Percentiles rank a stretch among this genome's conserved stretches.
Evolutionary conservation across 2,329 filamentous ascomycete species (phyloP).

Genomic region (Aaosphaeria arxii): DNA sequence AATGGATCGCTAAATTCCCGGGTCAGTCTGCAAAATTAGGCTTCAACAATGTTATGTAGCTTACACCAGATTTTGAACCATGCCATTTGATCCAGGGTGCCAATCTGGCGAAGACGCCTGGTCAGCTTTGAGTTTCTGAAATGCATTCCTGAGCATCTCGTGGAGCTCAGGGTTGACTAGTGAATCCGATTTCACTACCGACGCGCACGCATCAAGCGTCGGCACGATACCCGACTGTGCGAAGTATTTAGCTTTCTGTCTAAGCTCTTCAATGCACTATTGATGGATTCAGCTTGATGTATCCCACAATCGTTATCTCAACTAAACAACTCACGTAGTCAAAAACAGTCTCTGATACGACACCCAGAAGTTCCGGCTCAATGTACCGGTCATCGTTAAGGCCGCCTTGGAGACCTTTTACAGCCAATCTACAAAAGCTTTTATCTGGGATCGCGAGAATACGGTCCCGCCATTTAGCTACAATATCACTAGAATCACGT

Average conservation of each 20-base stretch:
- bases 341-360: conserved; percentile 12
- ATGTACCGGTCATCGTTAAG: too few species aligned
- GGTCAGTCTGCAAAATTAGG: too few species aligned
- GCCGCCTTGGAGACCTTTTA: too few species aligned
- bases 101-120: conserved; percentile 44
- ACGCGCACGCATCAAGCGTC: conserved; percentile 44
- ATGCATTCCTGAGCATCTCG: conserved; percentile 43
- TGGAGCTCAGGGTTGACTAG: conserved; percentile 40
- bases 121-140: conserved; percentile 50
- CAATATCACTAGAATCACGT: conserved; percentile 4
- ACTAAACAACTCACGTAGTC: conserved; percentile 9
- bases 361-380: conserved; percentile 3
- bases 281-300: background rate
- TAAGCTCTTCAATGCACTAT: conserved; percentile 43
- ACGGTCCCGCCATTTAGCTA: conserved; percentile 21
- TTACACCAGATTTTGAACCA: conserved; percentile 59
- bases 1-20: conserved; percentile 63
- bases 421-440: conserved; percentile 10
- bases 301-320: background rate
- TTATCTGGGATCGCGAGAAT: conserved; percentile 14
- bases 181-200: conserved; percentile 54
- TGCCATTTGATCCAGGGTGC: conserved; percentile 57
- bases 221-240: conserved; percentile 40
- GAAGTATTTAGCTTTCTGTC: conserved; percentile 49
- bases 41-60: too few species aligned